Conservation (phyloP, 1,284 basidiomycete species). For the Ganoderma sp. region DNA sequence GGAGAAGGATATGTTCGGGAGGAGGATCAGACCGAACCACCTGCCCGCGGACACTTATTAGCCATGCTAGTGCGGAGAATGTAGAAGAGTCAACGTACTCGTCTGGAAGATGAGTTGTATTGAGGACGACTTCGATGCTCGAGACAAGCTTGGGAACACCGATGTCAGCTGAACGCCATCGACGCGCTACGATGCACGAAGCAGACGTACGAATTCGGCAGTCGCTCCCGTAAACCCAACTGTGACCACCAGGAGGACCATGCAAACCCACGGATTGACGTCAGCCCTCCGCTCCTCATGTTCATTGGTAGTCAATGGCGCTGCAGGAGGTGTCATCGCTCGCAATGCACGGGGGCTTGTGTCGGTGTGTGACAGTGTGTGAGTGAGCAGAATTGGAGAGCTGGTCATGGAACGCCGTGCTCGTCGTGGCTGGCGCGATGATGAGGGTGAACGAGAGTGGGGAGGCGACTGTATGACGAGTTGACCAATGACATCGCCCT, state of each 20-base stretch:
- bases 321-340: constrained; percentile 39
- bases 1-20: constrained; percentile 70
- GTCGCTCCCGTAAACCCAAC: constrained; percentile 68
- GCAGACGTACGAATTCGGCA: constrained; percentile 63
- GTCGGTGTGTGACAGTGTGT: background rate
- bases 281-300: constrained; percentile 50
- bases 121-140: constrained; percentile 59
- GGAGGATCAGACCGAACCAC: constrained; percentile 71
- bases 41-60: constrained; percentile 37
- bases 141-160: constrained; percentile 56
- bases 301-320: constrained; percentile 49
- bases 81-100: constrained; percentile 47
- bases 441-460: background rate
- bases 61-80: background rate
- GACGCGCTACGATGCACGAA: too few relatives aligned
- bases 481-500: background rate
- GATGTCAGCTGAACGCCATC: background rate
- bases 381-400: background rate
- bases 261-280: constrained; percentile 63
- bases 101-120: constrained; percentile 48
- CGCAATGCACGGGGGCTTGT: constrained; percentile 47
- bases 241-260: constrained; percentile 54
- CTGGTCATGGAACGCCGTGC: background rate
- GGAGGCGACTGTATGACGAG: background rate
- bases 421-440: background rate